Evolutionary conservation across 352 stramenopile genomes (phyloP).

Genomic region (Phytopythium montanum): DNA sequence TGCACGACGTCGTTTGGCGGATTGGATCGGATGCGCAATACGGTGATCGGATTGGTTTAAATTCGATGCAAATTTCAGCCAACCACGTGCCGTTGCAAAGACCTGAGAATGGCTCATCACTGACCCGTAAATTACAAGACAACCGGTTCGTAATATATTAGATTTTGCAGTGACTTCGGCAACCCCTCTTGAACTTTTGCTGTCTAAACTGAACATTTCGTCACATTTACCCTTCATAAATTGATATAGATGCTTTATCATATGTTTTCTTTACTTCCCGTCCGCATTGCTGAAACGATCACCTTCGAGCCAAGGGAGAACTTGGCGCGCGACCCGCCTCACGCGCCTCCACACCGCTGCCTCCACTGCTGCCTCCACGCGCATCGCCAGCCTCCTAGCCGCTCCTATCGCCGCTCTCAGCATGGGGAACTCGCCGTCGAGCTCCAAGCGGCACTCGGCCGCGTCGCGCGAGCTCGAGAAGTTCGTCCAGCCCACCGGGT

Average conservation of each 20-base stretch:
- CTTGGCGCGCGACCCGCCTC: background rate
- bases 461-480: constrained; percentile 61
- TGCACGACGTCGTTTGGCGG: background rate
- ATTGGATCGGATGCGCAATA: background rate
- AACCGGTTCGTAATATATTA: background rate
- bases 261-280: background rate
- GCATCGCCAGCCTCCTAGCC: background rate
- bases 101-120: background rate
- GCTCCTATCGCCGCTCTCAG: background rate
- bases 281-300: background rate
- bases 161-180: background rate
- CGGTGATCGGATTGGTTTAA: background rate
- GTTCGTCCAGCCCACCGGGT: constrained; percentile 63
- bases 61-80: background rate
- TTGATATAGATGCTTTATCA: background rate
- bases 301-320: background rate
- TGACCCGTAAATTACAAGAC: background rate
- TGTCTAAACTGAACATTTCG: background rate
- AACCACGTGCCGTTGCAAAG: background rate
- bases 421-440: constrained; percentile 71
- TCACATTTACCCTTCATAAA: background rate
- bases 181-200: too few relatives aligned
- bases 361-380: background rate
- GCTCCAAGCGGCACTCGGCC: constrained; percentile 32
- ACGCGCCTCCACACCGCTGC: background rate